Evolutionary conservation across 1,284 basidiomycete genomes (phyloP).

Genomic region (Ganoderma resinaceum): DNA sequence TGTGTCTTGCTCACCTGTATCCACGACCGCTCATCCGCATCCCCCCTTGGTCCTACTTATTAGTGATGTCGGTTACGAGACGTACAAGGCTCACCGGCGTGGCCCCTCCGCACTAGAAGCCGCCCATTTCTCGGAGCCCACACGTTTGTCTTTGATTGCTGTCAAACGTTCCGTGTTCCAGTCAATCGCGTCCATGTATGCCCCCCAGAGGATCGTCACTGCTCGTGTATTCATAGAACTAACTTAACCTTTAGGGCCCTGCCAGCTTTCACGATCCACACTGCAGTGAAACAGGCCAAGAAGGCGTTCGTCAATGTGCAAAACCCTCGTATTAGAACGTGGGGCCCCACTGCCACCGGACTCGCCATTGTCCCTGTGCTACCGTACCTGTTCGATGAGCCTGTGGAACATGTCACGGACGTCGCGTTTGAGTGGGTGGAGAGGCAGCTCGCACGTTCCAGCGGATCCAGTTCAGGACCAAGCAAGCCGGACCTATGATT

Average conservation of each 20-base stretch:
- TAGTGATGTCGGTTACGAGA: conserved; percentile 92
- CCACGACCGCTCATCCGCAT: conserved; percentile 16
- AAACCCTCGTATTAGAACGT: conserved; percentile 70
- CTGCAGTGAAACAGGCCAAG: conserved; percentile 81
- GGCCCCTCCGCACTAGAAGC: conserved; percentile 81
- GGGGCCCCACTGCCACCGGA: conserved; percentile 86
- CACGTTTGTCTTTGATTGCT: conserved; percentile 73
- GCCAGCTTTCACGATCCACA: conserved; percentile 86
- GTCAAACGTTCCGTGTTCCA: conserved; percentile 87
- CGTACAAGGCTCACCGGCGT: conserved; percentile 82
- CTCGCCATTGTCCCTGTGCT: conserved; percentile 82
- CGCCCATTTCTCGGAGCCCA: conserved; percentile 79
- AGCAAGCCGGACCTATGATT: conserved; percentile 32
- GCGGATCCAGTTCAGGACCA: conserved; percentile 14
- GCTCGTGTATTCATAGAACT: conserved; percentile 5
- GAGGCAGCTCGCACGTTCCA: conserved; percentile 38
- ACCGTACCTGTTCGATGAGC: conserved; percentile 87
- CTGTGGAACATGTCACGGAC: conserved; percentile 76
- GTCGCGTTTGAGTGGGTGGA: conserved; percentile 72
- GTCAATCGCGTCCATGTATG: conserved; percentile 87
- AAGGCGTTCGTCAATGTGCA: conserved; percentile 73
- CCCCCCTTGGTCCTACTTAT: conserved; percentile 31
- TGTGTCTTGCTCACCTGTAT: conserved; percentile 12
- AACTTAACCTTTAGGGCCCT: conserved; percentile 61
- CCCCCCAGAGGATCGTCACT: conserved; percentile 27